Percentiles rank a stretch among this genome's conserved stretches.
phyloP scores from a whole-genome alignment of 768 basidiomycete species.

The Lentinula raphanica region DNA sequence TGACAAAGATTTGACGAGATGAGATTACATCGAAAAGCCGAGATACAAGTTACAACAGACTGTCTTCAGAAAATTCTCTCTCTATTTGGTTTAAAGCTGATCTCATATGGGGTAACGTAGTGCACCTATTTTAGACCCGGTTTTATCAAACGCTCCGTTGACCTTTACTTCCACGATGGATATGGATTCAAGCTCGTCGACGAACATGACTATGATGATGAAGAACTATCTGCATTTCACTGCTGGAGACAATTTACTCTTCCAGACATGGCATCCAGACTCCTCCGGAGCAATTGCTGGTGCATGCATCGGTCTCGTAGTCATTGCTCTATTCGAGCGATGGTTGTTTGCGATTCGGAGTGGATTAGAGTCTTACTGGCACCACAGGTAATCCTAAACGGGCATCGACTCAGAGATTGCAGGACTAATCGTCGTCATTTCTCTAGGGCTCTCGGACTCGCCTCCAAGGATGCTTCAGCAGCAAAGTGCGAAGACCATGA shows the following conservation, averaged over 20 bases:
- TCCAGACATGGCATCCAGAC: conserved; percentile 62
- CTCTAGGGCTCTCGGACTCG: conserved; percentile 2
- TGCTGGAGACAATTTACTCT: conserved; percentile 58
- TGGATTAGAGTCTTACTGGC: conserved; percentile 54
- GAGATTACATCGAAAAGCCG: too few species aligned
- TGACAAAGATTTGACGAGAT: too few species aligned
- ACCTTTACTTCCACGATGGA: neutral
- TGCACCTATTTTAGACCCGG: too few species aligned
- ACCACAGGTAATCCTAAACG: conserved; percentile 37
- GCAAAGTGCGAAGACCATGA: conserved; percentile 1
- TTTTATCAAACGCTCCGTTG: too few species aligned
- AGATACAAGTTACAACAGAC: too few species aligned
- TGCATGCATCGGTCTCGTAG: conserved; percentile 64
- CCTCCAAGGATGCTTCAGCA: neutral
- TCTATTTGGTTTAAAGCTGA: too few species aligned
- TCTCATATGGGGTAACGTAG: too few species aligned
- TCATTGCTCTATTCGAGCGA: conserved; percentile 68
- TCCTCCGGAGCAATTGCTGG: conserved; percentile 69
- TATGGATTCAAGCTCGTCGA: neutral
- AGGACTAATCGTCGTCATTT: too few species aligned
- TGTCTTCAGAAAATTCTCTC: too few species aligned
- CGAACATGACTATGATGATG: conserved; percentile 40
- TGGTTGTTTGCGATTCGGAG: conserved; percentile 56
- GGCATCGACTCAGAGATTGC: neutral
- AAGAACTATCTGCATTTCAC: conserved; percentile 65